Base-by-base conservation (phyloP, 148 eudicot species). In the Silene latifolia region DNA sequence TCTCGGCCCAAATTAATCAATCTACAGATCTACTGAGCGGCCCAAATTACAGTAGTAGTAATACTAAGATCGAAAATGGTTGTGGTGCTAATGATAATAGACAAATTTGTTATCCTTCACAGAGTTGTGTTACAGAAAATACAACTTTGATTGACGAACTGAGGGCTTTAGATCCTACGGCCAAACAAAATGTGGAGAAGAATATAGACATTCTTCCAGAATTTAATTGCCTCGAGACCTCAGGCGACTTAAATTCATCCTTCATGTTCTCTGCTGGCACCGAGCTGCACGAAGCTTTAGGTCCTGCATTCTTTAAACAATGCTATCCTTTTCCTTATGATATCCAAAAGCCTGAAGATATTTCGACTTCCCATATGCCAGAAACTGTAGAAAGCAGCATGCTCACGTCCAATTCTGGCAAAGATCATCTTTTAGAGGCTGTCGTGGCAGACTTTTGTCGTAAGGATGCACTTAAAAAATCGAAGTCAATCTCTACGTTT, bases 371-470 rank as follows among this genome's bases (percentile, higher is more conserved):
- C 68, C 89, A 82, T 24, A 81, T 89, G 69, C 82, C 90, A 19
- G 90, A 83, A 66, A 78, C 71, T 75, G 78, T 76, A 62, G 83
- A 80, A 70, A 83, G 72, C 75, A 81, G 86, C 83, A 72, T 88
- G 82, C 78, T 90, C 65, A 88, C 82, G 17, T 74, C 78, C 17
- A 90, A 86, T 70, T 75, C 84, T 59, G 86, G 89, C 77, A 73
- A 87, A 8, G 93, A 91, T 79, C 85, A 93, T 82, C 95, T 91
- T 74, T 80, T 93, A 48, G 97, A 91, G 74, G 98, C 97, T 51
- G 93, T 93, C 47, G 91, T 93, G 68, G 98, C 91, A 69, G 89
- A 81, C 60, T 84, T 82, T 78, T 82, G 86, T 73, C 72, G 60
- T 27, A 82, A 83, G 46, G 85, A 80, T 48, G 64, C 81, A 48